Percentiles rank a stretch among this genome's conserved stretches.
These are phyloP conservation scores for Cladosporium phlei DNA, from an alignment of 2,329 filamentous ascomycete genomes.

Conservation along the genomic window DNA sequence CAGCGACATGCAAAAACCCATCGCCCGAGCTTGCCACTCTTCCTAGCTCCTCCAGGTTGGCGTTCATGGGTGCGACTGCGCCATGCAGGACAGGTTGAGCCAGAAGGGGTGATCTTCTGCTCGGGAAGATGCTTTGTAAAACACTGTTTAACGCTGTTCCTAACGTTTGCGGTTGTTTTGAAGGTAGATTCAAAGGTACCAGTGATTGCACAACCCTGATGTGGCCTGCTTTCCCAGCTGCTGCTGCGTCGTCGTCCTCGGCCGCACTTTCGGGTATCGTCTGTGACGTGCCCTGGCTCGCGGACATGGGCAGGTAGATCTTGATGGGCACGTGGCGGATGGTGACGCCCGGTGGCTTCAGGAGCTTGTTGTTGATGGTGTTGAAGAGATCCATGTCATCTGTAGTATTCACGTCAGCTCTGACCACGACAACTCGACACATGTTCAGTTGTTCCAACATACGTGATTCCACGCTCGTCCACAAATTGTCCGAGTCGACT, in stretches of 20 bases:
- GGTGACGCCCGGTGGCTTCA: constrained; percentile 65
- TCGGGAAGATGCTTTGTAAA: constrained; percentile 80
- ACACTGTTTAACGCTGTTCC: constrained; percentile 71
- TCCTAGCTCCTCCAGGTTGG: constrained; percentile 77
- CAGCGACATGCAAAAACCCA: constrained; percentile 81
- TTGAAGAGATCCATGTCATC: constrained; percentile 70
- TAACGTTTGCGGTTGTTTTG: constrained; percentile 59
- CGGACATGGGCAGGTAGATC: constrained; percentile 67
- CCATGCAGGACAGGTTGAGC: constrained; percentile 85
- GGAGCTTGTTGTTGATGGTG: constrained; percentile 68
- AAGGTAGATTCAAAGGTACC: constrained; percentile 49
- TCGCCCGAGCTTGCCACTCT: constrained; percentile 81
- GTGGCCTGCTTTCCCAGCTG: constrained; percentile 33
- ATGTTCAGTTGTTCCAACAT: too few relatives aligned
- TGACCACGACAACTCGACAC: too few relatives aligned
- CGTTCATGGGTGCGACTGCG: constrained; percentile 71
- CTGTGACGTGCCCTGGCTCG: constrained; percentile 33
- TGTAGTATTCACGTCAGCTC: constrained; percentile 31
- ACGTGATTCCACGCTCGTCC: constrained; percentile 74
- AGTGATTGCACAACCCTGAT: constrained; percentile 64
- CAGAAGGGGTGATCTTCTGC: constrained; percentile 74
- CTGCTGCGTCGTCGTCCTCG: constrained; percentile 24
- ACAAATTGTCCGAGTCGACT: constrained; percentile 75
- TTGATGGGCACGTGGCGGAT: constrained; percentile 82
- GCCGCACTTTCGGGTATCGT: constrained; percentile 24